Evolutionary conservation across 768 basidiomycete species (phyloP).

Genomic region (Termitomyces sp.): DNA sequence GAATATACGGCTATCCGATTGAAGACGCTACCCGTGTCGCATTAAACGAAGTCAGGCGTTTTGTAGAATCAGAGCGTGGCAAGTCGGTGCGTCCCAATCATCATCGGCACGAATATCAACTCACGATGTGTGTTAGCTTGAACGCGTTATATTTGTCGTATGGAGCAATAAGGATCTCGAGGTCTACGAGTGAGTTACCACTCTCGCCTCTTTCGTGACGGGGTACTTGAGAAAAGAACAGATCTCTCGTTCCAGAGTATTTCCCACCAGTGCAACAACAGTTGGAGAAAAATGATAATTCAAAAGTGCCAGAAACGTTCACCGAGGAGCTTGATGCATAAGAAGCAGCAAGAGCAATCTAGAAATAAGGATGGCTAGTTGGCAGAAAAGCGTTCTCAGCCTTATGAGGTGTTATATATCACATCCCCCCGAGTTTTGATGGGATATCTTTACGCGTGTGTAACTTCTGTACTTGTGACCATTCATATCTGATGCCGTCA

Average conservation of each 20-base stretch:
- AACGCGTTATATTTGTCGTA: conserved; percentile 70
- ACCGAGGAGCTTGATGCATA: background rate
- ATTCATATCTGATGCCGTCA: background rate
- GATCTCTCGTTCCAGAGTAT: conserved; percentile 53
- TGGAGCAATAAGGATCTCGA: conserved; percentile 59
- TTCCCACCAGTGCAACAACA: conserved; percentile 37
- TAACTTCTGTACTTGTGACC: conserved; percentile 4
- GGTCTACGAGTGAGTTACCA: conserved; percentile 54
- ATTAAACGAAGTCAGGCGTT: conserved; percentile 48
- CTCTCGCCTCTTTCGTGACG: background rate
- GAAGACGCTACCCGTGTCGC: conserved; percentile 68
- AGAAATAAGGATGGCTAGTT: background rate
- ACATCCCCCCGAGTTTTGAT: background rate
- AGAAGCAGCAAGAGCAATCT: background rate
- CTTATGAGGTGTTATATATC: background rate
- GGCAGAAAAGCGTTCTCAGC: background rate
- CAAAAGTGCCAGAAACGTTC: background rate
- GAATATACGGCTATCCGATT: conserved; percentile 74
- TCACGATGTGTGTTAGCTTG: conserved; percentile 34
- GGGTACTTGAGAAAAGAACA: conserved; percentile 8
- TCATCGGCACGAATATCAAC: background rate
- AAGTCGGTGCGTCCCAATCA: conserved; percentile 28
- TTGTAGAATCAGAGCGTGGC: conserved; percentile 48
- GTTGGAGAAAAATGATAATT: background rate
- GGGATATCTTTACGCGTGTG: background rate